These are phyloP conservation scores for Claviceps digitariae DNA, from an alignment of 2,329 filamentous ascomycete species.

Conservation along the genomic window DNA sequence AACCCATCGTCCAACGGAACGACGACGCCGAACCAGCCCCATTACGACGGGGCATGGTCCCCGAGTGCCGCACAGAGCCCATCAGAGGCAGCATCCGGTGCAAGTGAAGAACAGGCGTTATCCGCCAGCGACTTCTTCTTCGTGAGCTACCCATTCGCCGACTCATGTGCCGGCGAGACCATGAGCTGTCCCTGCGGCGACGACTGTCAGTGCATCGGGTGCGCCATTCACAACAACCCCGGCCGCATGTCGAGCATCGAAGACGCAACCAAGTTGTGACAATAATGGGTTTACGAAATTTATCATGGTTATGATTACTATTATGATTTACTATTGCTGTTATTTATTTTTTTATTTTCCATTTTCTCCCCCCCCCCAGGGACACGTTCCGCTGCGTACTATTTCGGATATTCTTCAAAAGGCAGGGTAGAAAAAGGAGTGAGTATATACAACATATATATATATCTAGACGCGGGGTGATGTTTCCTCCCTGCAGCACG, in stretches of 20 bases:
- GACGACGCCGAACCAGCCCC: conserved; percentile 7
- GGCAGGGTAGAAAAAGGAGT: too few species aligned
- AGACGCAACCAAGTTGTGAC: not conserved
- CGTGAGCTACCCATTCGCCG: conserved; percentile 38
- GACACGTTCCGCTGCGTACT: too few species aligned
- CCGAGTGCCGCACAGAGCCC: conserved; percentile 31
- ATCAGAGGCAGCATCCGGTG: conserved; percentile 29
- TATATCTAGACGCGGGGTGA: not conserved
- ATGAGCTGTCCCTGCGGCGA: conserved; percentile 44
- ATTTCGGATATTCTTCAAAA: not conserved
- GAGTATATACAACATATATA: not conserved
- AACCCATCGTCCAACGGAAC: conserved; percentile 11
- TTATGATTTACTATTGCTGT: not conserved
- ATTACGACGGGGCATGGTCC: conserved; percentile 19
- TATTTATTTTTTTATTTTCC: not conserved
- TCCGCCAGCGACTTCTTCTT: conserved; percentile 45
- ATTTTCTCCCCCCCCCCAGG: too few species aligned
- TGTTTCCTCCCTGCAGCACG: not conserved
- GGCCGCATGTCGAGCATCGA: conserved; percentile 4
- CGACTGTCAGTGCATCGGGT: conserved; percentile 44
- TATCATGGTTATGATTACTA: not conserved
- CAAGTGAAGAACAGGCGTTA: conserved; percentile 36
- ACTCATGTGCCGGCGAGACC: conserved; percentile 34
- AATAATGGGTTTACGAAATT: not conserved
- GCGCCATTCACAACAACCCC: conserved; percentile 34